Evolutionary conservation across 2,329 filamentous ascomycete genomes (phyloP).

Genomic region (Plectosphaerella cucumerina): DNA sequence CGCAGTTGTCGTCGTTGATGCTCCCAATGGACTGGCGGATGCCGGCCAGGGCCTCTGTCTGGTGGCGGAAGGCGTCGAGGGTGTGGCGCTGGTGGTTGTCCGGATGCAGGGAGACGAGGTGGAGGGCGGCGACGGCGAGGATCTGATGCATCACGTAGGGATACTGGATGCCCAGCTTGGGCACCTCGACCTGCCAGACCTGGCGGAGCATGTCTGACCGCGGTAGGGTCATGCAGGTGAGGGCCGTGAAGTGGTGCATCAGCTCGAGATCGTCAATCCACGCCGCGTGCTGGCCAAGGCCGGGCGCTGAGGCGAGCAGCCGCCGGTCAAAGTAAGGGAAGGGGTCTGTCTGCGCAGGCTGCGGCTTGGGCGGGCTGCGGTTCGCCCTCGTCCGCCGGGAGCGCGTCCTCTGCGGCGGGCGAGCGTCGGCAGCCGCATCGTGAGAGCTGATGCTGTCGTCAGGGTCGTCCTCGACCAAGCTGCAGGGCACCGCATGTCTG

Average conservation of each 20-base stretch:
- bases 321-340: conserved; percentile 13
- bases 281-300: conserved; percentile 6
- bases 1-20: conserved; percentile 22
- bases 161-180: conserved; percentile 20
- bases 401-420: neutral
- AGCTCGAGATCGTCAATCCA: conserved; percentile 31
- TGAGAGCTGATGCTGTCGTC: neutral
- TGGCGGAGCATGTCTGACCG: conserved; percentile 20
- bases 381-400: neutral
- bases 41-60: conserved; percentile 24
- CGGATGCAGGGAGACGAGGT: conserved; percentile 20
- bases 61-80: conserved; percentile 25
- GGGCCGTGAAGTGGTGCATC: conserved; percentile 28
- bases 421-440: neutral
- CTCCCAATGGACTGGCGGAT: conserved; percentile 19
- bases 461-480: conserved; percentile 4
- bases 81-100: conserved; percentile 13
- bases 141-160: conserved; percentile 25
- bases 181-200: conserved; percentile 22
- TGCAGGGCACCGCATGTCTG: conserved; percentile 28
- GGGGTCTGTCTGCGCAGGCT: neutral
- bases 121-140: conserved; percentile 23
- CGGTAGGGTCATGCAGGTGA: conserved; percentile 24
- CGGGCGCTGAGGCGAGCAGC: conserved; percentile 10
- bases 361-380: neutral